A percentile compares a stretch with the other conserved stretches of the same genome.
These are phyloP conservation scores for Craspedostauros australis DNA, from an alignment of 108 stramenopile species.

Conservation along the genomic window DNA sequence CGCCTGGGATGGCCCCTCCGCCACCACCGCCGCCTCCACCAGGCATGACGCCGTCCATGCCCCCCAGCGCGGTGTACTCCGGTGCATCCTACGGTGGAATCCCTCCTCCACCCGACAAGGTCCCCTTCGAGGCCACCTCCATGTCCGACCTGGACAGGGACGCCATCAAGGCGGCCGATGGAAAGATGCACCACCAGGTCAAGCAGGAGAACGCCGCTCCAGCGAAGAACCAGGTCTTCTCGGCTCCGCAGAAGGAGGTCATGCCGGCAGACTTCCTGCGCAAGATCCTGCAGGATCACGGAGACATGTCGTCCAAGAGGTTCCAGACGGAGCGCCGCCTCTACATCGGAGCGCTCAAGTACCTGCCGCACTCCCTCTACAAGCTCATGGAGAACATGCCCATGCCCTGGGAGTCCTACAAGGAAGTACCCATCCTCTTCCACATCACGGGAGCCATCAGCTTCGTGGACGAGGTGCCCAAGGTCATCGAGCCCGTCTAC, in stretches of 20 bases:
- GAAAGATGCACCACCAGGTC: conserved; percentile 56
- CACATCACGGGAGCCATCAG: conserved; percentile 98
- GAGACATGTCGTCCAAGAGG: conserved; percentile 97
- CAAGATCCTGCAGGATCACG: conserved; percentile 97
- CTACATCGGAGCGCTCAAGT: conserved; percentile 98
- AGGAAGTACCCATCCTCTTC: conserved; percentile 93
- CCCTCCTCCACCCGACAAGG: conserved; percentile 26
- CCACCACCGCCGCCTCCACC: conserved; percentile 34
- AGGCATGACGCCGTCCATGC: conserved; percentile 31
- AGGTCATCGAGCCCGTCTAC: conserved; percentile 98
- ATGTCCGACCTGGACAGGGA: conserved; percentile 10
- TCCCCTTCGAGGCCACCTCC: neutral
- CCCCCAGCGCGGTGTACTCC: neutral
- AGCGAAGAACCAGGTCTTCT: conserved; percentile 55
- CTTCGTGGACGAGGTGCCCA: conserved; percentile 97
- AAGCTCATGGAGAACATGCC: conserved; percentile 99
- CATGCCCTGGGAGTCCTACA: conserved; percentile 95
- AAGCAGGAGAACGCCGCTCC: conserved; percentile 78
- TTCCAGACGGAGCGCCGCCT: conserved; percentile 95
- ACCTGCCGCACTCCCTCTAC: conserved; percentile 97
- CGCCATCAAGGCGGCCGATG: conserved; percentile 15
- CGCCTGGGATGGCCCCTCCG: conserved; percentile 47
- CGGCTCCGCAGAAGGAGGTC: conserved; percentile 85
- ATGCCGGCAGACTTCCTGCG: conserved; percentile 93
- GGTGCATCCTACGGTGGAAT: neutral